Evolutionary conservation across 2,329 filamentous ascomycete species (phyloP).

Genomic region (Apiospora rasikravindrae): DNA sequence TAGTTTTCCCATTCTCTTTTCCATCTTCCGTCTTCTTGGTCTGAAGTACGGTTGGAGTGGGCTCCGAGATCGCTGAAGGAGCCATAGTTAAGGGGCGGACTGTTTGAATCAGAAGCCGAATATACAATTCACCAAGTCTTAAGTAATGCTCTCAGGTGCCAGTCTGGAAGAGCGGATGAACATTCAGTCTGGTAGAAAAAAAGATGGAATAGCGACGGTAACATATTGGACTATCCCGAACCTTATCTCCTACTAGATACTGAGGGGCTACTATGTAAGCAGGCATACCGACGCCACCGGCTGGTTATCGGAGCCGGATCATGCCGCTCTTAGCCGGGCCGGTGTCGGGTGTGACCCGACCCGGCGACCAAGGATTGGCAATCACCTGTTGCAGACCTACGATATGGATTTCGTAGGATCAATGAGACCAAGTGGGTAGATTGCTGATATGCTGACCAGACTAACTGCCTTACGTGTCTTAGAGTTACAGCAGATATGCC

Average conservation of each 20-base stretch:
- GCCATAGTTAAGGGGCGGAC: not conserved
- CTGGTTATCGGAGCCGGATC: slow-evolving; percentile 11
- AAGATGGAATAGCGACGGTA: not conserved
- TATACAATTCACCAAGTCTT: not conserved
- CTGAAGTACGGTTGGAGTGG: not conserved
- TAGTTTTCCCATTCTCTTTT: not conserved
- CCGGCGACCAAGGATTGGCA: not conserved
- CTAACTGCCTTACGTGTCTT: not conserved
- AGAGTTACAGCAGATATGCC: not conserved
- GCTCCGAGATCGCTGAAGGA: slow-evolving; percentile 11
- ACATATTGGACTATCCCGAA: not conserved
- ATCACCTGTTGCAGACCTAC: not conserved
- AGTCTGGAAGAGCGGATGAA: not conserved
- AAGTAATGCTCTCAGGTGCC: not conserved
- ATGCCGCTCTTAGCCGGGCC: slow-evolving; percentile 1
- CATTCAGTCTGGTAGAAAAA: not conserved
- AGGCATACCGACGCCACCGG: slow-evolving; percentile 4
- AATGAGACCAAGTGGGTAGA: not conserved
- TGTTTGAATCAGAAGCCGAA: not conserved
- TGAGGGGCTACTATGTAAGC: not conserved
- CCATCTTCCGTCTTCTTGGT: not conserved
- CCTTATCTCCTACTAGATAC: not conserved
- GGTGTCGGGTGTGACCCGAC: slow-evolving; percentile 10
- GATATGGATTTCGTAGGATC: too few relatives aligned
- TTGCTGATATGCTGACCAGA: not conserved